Evolutionary conservation across 768 basidiomycete genomes (phyloP).

Genomic region (Amanita pseudoporphyria): DNA sequence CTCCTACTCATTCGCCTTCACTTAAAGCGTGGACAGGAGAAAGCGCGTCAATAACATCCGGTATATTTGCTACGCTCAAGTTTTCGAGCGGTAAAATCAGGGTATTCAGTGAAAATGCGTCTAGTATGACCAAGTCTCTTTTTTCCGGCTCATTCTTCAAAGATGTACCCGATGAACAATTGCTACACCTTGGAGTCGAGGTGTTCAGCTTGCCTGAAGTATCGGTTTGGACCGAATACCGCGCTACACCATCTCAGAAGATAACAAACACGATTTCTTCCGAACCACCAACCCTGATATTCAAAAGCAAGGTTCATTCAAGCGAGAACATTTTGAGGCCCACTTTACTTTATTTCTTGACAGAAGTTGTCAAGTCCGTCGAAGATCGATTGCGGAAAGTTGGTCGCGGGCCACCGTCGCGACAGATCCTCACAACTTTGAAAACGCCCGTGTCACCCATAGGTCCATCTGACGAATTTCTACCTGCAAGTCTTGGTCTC

Average conservation of each 20-base stretch:
- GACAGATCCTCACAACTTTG: constrained; percentile 10
- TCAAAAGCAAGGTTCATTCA: constrained; percentile 84
- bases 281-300: constrained; percentile 57
- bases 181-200: constrained; percentile 47
- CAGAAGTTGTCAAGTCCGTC: constrained; percentile 60
- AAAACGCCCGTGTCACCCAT: constrained; percentile 9
- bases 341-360: constrained; percentile 75
- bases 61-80: constrained; percentile 53
- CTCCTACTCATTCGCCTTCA: constrained; percentile 13
- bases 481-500: constrained; percentile 30
- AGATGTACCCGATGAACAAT: constrained; percentile 37
- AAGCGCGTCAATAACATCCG: constrained; percentile 36
- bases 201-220: constrained; percentile 66
- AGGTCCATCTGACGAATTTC: constrained; percentile 11
- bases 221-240: constrained; percentile 79
- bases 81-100: constrained; percentile 84
- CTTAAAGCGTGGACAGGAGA: constrained; percentile 14
- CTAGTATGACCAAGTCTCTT: constrained; percentile 24
- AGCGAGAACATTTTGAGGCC: constrained; percentile 83
- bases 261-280: constrained; percentile 18
- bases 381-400: constrained; percentile 60
- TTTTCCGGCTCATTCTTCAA: constrained; percentile 27
- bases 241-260: constrained; percentile 41
- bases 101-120: constrained; percentile 46
- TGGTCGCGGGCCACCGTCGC: constrained; percentile 20